A percentile compares a stretch with the other conserved stretches of the same genome.
Conservation (phyloP, 169 alveolate species). For the Eimeria necatrix region DNA sequence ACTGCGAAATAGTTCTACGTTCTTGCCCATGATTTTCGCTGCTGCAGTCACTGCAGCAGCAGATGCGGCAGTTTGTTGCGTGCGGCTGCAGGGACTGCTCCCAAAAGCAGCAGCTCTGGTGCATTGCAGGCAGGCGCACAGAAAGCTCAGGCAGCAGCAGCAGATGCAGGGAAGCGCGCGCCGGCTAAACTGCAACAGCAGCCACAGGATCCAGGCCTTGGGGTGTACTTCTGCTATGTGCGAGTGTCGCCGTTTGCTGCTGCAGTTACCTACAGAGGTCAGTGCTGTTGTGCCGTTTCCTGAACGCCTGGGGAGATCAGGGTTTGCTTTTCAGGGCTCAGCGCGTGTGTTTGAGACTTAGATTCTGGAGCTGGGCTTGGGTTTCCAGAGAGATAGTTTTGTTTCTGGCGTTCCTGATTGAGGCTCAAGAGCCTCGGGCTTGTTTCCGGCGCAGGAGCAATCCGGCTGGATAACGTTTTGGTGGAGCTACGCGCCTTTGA, state of each 20-base stretch:
- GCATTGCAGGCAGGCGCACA: not conserved
- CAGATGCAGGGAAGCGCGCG: constrained; percentile 1
- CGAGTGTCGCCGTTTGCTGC: constrained; percentile 79
- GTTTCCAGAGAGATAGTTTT: not conserved
- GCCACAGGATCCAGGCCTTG: constrained; percentile 44
- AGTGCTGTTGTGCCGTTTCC: not conserved
- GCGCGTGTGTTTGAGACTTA: not conserved
- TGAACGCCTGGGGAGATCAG: not conserved
- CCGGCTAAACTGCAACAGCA: constrained; percentile 37
- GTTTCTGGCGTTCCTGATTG: not conserved
- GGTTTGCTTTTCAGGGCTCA: not conserved
- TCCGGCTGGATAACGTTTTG: constrained; percentile 61
- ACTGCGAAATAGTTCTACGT: not conserved
- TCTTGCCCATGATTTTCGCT: not conserved
- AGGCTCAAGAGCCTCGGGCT: not conserved
- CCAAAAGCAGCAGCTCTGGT: not conserved
- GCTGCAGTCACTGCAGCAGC: not conserved
- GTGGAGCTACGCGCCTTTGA: constrained; percentile 75
- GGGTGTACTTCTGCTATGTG: constrained; percentile 71
- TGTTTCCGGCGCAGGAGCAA: constrained; percentile 18
- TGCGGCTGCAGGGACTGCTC: constrained; percentile 14
- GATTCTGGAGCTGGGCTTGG: not conserved
- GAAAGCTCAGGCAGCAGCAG: constrained; percentile 25
- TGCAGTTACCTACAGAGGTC: constrained; percentile 71
- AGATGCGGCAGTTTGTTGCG: not conserved